Base-by-base conservation (phyloP, 1,284 basidiomycete species). In the Cutaneotrichosporon sp. region DNA sequence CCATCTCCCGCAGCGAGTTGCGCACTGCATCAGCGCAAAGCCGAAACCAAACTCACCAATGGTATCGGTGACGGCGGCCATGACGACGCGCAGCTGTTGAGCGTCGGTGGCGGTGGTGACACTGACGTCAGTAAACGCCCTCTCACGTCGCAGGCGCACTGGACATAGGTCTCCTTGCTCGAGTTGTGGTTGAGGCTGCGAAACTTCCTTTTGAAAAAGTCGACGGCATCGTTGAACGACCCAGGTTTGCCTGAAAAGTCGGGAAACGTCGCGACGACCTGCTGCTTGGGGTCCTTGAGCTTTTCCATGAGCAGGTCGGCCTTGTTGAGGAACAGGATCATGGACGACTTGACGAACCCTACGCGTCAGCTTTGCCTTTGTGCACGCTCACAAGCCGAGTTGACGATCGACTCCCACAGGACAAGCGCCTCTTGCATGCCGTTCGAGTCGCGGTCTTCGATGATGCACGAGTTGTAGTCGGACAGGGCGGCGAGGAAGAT, bases 391-490 rank as follows among this genome's bases (percentile, higher is more conserved):
- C 68, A 75, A 41, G 68, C 87, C 20, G 87, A 90, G 69, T 90
- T 87, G 76, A 87, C 88, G 78, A 92, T 90, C 40, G 89, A 92
- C 68, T 93, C 90, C 84, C 90, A 96, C 44, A 96, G 89, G 46
- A 90, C 89, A 81, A 96, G 85, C 1, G 91, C 88, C 66, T 94
- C 92, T 76, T 91, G 87, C 90, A 96, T 94, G 89, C 89, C 91
- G 90, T 94, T 85, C 88, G 90, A 74, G 90, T 92, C 87, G 86
- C 74, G 85, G 72, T 97, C 93, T 74, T 97, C 93, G 49, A 94
- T 85, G 43, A 97, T 77, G 74, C 90, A 91, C 66, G 92, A 87
- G 70, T 97, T 92, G 75, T 97, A 98, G 78, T 97, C 93, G 73
- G 86, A 89, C 70, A 97, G 77, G 62, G 84, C 85, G 60, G 94